These are phyloP conservation scores for Melastoma malabathricum DNA, from an alignment of 345 rosid species.

Conservation along the genomic window DNA sequence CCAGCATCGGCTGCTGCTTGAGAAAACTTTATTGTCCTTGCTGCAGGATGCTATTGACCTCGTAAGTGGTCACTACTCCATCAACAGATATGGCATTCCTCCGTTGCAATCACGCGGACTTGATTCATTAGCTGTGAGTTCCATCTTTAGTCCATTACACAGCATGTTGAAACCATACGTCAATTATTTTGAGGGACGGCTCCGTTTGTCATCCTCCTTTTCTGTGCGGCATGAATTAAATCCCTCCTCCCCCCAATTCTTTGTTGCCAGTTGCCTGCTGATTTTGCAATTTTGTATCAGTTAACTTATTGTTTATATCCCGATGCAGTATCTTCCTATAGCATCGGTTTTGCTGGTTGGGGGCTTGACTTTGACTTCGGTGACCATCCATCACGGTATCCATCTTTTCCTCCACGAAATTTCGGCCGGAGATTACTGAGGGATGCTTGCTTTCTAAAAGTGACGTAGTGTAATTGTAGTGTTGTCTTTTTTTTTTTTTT, in stretches of 20 bases:
- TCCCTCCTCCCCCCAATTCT: no score
- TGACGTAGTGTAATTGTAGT: not conserved
- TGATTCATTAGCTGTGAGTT: constrained; percentile 60
- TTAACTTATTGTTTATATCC: not conserved
- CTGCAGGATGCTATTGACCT: constrained; percentile 92
- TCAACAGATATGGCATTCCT: constrained; percentile 53
- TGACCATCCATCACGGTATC: constrained; percentile 82
- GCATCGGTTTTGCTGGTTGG: constrained; percentile 87
- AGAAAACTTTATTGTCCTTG: constrained; percentile 1
- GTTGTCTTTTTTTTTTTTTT: not conserved
- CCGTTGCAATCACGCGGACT: constrained; percentile 62
- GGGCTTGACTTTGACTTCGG: constrained; percentile 68
- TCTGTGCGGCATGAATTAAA: no score
- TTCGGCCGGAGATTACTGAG: no score
- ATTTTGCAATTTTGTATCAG: no score
- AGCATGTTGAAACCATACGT: not conserved
- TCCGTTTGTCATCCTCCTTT: no score
- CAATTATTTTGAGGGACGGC: no score
- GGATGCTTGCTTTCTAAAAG: not conserved
- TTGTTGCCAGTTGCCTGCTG: no score
- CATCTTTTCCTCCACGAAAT: not conserved
- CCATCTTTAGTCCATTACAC: not conserved
- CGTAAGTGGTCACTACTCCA: constrained; percentile 67
- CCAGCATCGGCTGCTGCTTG: not conserved
- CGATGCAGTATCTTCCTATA: constrained; percentile 74